Evolutionary conservation across 2,329 filamentous ascomycete genomes (phyloP), one percentile per base, ranked within the genome.

Genomic region (Aureobasidium sp.): DNA sequence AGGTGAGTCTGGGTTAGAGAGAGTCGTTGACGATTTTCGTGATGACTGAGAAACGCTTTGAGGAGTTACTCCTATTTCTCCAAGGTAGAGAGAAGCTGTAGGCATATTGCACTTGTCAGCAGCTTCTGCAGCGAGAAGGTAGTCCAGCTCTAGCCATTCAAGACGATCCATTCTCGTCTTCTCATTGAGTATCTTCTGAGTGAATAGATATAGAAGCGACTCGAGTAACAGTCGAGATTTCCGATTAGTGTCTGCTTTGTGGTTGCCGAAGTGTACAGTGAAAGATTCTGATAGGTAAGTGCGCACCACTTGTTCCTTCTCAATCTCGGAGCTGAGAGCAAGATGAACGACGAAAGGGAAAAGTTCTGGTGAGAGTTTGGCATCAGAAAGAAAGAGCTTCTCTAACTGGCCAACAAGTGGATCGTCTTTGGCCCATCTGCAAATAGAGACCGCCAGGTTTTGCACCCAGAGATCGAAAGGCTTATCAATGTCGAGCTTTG

Each of bases 111-210:
- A 97, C 62, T 78, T 78, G 12, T 85, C 83, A 6, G 92, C 92
- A 40, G 91, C 89, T 29, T 81, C 76, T 1, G 91, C 85, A 27
- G 88, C 87, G 63, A 82, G 76, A 2, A 85, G 73, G 66, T 88
- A 88, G 70, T 97, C 88, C 29, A 97, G 77, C 29, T 96, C 88
- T 19, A 99, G 81, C 95, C 95, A 99, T 56, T 83, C 80, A 54
- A 86, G 79, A 62, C 94, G 84, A 67, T 96, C 90, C 8, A 86
- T 86, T 66, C 89, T 87, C 0, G 90, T 96, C 0, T 78, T 76
- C 72, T 99, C 94, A 14, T 85, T 82, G 0, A 89, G 89, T 15
- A 87, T 76, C 31, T 83, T 80, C 70, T 95, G 92, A 3, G 88
- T 91, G 40, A 91, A 85, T n/a, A 99, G 81, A 70, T 97, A 99